These are phyloP conservation scores for Miamiensis avidus DNA, from an alignment of 169 alveolate genomes.

Conservation along the genomic window DNA sequence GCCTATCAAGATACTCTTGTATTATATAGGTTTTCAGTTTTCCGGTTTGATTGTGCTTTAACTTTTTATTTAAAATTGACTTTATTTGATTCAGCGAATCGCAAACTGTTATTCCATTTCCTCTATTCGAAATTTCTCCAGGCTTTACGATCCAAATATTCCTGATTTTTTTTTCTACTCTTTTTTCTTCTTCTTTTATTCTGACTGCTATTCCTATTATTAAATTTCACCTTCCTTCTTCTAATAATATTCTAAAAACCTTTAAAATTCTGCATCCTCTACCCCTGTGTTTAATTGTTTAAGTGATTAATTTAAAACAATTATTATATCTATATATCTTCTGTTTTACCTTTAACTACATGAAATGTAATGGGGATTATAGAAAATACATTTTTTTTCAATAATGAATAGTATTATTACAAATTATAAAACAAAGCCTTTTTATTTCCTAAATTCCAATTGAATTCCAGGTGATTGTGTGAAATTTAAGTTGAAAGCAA, in stretches of 20 bases:
- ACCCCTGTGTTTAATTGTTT: not conserved
- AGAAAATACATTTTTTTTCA: slow-evolving; percentile 39
- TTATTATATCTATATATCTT: too few species aligned
- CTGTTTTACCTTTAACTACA: slow-evolving; percentile 25
- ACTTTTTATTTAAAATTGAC: slow-evolving; percentile 19
- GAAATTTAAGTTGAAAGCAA: not conserved
- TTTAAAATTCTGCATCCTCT: slow-evolving; percentile 26
- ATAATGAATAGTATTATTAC: slow-evolving; percentile 31
- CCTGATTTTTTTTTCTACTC: slow-evolving; percentile 11
- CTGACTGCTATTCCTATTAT: slow-evolving; percentile 11
- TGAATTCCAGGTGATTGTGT: slow-evolving; percentile 47
- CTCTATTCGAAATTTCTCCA: slow-evolving; percentile 64
- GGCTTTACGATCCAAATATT: slow-evolving; percentile 63
- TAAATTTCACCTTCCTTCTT: slow-evolving; percentile 23
- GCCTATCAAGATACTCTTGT: slow-evolving; percentile 74
- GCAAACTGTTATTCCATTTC: slow-evolving; percentile 60
- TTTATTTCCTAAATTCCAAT: slow-evolving; percentile 44
- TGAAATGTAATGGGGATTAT: slow-evolving; percentile 53
- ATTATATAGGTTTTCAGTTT: slow-evolving; percentile 47
- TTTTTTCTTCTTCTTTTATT: slow-evolving; percentile 5
- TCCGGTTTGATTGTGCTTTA: slow-evolving; percentile 23
- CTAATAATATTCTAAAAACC: slow-evolving; percentile 24
- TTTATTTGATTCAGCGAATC: slow-evolving; percentile 39
- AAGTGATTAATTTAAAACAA: too few species aligned
- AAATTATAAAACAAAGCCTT: slow-evolving; percentile 50